Conservation (phyloP, 1,284 basidiomycete species). For the Tausonia pullulans region DNA sequence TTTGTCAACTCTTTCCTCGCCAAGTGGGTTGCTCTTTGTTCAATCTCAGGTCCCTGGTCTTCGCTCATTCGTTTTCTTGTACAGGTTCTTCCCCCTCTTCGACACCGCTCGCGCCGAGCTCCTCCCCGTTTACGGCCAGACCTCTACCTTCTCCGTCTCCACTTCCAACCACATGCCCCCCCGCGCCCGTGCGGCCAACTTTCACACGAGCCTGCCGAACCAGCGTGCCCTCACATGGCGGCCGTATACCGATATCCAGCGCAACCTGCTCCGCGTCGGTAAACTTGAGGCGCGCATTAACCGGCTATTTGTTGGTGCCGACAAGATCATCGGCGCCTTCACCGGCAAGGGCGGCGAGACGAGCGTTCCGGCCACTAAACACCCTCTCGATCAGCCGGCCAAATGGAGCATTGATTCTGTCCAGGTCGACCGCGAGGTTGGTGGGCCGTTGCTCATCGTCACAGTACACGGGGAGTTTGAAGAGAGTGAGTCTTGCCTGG, state of each 20-base stretch:
- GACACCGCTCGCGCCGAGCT: conserved; percentile 64
- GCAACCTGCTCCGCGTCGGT: conserved; percentile 62
- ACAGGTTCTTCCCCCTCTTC: conserved; percentile 71
- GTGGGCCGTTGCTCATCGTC: conserved; percentile 53
- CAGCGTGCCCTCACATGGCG: conserved; percentile 68
- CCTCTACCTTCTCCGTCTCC: conserved; percentile 79
- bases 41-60: not conserved
- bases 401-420: conserved; percentile 87
- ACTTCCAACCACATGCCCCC: conserved; percentile 68
- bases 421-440: conserved; percentile 51
- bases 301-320: conserved; percentile 61
- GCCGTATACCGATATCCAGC: conserved; percentile 53
- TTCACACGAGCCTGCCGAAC: conserved; percentile 48
- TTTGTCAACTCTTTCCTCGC: conserved; percentile 36
- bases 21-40: conserved; percentile 22
- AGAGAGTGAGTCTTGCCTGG: conserved; percentile 55
- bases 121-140: conserved; percentile 62
- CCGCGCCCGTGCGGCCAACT: conserved; percentile 38
- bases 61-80: not conserved
- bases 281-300: conserved; percentile 52
- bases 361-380: conserved; percentile 63
- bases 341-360: conserved; percentile 33
- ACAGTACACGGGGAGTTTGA: conserved; percentile 83
- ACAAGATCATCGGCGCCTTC: conserved; percentile 49
- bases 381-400: conserved; percentile 55